A percentile compares a stretch with the other conserved stretches of the same genome.
Evolutionary conservation across 495 filamentous ascomycete species (phyloP).

Genomic region (Hypoxylon lienhwacheense): DNA sequence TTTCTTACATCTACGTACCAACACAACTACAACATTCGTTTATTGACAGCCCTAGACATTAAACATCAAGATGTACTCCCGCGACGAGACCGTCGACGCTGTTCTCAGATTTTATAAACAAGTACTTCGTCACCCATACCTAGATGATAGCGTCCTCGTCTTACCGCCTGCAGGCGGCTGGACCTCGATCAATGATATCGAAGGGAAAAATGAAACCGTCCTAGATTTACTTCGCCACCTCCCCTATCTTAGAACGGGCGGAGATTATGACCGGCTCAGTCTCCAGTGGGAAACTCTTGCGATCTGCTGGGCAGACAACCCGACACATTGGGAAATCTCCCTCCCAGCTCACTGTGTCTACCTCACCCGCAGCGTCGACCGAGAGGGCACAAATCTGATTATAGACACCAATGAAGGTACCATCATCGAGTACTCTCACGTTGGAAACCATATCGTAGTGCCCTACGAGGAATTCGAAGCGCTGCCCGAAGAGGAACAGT

Average conservation of each 20-base stretch:
- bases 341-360: constrained; percentile 13
- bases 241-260: constrained; percentile 5
- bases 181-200: not conserved
- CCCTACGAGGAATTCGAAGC: constrained; percentile 7
- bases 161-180: constrained; percentile 8
- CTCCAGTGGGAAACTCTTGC: constrained; percentile 14
- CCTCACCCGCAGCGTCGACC: constrained; percentile 4
- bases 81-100: constrained; percentile 1
- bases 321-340: not conserved
- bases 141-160: constrained; percentile 1
- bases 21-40: too few relatives aligned
- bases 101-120: constrained; percentile 8
- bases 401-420: constrained; percentile 14
- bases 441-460: not conserved
- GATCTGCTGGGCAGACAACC: not conserved
- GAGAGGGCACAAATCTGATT: constrained; percentile 14
- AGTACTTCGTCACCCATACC: constrained; percentile 15
- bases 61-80: constrained; percentile 13
- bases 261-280: not conserved
- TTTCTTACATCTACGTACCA: too few relatives aligned
- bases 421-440: constrained; percentile 6
- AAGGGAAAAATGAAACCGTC: constrained; percentile 10
- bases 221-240: constrained; percentile 15
- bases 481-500: constrained; percentile 3
- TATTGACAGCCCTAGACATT: too few relatives aligned